Base-by-base conservation (phyloP, 2,329 filamentous ascomycete genomes). In the Arthrobotrys sinensis region DNA sequence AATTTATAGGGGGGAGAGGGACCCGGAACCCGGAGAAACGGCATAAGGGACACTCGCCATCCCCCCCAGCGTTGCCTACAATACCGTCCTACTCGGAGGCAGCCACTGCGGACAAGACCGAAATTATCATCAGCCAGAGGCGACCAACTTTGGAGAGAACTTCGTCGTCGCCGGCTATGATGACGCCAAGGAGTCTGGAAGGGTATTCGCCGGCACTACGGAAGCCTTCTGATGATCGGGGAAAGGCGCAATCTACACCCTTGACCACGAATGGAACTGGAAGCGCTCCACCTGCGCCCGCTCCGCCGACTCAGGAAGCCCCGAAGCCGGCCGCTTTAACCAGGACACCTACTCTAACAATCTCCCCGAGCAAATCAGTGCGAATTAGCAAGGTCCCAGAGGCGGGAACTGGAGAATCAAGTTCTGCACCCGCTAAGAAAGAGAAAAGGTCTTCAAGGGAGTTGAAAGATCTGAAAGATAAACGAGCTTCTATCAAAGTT, bases 401-500 rank as follows among this genome's bases (percentile, higher is more conserved):
- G 14, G 11, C 5, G 3, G 55, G 43, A 36, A 63, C 70, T 24
- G 57, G 38, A 2, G 69, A 63, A 14, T 57, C 76, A 19, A 73
- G 68, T 19, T 57, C 76, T 19, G 28, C 38, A 8, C 28, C 46
- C 5, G 28, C 19, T 1, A 79, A 79, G 48, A 79, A 79, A 38
- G 70, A 79, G 24, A 79, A 73, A 21, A 24, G 64, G 8, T 53
- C 69, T 8, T 50, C 48, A 10, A 79, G 73, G 28, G 76, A 76
- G n/a, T 21, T 64, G 55, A 70, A 69, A 21, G 55, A 75, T 6
- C 48, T 79, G 0, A 73, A 73, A 11, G 64, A 78, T 45, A 78
- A 78, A 50, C 43, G 75, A 14, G 75, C 75, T 4, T 78, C 75
- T 8, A 72, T 78, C 12, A 78, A 92, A 19, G 93, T 97, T 0